These are phyloP conservation scores for Coemansia sp. DNA, from an alignment of 192 early-diverging fungal genomes.

Conservation along the genomic window DNA sequence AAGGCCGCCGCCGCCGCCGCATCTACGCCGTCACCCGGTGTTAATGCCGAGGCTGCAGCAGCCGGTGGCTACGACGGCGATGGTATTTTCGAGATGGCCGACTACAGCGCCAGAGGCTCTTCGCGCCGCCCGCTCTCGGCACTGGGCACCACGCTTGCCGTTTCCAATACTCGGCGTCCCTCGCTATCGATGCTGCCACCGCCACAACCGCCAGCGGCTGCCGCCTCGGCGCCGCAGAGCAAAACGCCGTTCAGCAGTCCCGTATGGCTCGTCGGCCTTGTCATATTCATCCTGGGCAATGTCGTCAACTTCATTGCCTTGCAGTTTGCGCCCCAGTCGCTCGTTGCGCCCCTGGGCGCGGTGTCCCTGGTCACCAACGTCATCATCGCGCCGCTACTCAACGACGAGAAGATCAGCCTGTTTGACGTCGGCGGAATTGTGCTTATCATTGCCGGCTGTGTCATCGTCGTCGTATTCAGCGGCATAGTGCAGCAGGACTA, in stretches of 20 bases:
- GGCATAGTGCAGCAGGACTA: conserved; percentile 66
- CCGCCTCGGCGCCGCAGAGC: neutral
- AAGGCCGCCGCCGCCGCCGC: neutral
- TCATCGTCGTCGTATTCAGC: conserved; percentile 73
- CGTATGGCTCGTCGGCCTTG: conserved; percentile 68
- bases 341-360: conserved; percentile 77
- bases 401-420: conserved; percentile 69
- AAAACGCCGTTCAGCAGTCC: conserved; percentile 37
- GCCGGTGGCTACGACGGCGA: neutral
- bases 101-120: neutral
- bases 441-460: conserved; percentile 75
- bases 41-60: neutral
- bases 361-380: conserved; percentile 82
- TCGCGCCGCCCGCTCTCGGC: neutral
- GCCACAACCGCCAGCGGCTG: neutral
- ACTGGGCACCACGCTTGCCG: neutral
- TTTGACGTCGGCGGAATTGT: conserved; percentile 73
- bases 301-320: conserved; percentile 73
- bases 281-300: conserved; percentile 74
- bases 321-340: conserved; percentile 81
- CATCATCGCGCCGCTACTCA: conserved; percentile 75
- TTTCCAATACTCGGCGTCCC: neutral
- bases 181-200: neutral
- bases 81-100: conserved; percentile 1
- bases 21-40: neutral